Base-by-base conservation (phyloP, 2,329 filamentous ascomycete genomes). In the Nemania abortiva region DNA sequence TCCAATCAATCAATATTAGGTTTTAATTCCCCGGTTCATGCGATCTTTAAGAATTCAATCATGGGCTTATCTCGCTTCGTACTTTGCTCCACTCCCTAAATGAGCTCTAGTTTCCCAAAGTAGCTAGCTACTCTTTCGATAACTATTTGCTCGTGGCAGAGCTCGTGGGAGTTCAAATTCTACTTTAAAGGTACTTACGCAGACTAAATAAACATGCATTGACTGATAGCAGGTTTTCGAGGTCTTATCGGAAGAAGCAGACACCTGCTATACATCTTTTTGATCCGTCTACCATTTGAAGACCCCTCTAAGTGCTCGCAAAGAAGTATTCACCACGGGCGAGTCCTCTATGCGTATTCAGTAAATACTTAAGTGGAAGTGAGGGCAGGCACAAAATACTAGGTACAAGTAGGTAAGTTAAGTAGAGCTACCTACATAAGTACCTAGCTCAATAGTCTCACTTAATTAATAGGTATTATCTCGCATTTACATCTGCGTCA, bases 21-120 rank as follows among this genome's bases (percentile, higher is more conserved):
- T 47, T 45, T 67, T 68, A 66, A 65, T 68, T 63, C 62, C 61
- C 45, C 27, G 31, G 47, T 68, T 71, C 64, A 71, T 71, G 69
- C 69, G 39, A 50, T 18, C 22, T 20, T 29, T 27, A 13, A 50
- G 60, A 61, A 66, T 37, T 60, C 49, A 22, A 45, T 53, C 54
- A 34, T n/a, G 22, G 49, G 34, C 39, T 57, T 63, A 69, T 65
- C 59, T 70, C 64, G 67, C 63, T 70, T 70, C 63, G 22, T 61
- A 52, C 24, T 49, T 27, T 39, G 37, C 63, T 65, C 66, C 66
- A 62, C 66, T 45, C 59, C 57, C 24, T 20, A 31, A 50, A 58
- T 24, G 7, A 27, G 52, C 10, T 63, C 31, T 65, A 61, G 42
- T n/a, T 42, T 18, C 47, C 63, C 60, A 56, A 49, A 31, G 5